Evolutionary conservation across 2,329 filamentous ascomycete species (phyloP).

Genomic region (Pyricularia grisea): DNA sequence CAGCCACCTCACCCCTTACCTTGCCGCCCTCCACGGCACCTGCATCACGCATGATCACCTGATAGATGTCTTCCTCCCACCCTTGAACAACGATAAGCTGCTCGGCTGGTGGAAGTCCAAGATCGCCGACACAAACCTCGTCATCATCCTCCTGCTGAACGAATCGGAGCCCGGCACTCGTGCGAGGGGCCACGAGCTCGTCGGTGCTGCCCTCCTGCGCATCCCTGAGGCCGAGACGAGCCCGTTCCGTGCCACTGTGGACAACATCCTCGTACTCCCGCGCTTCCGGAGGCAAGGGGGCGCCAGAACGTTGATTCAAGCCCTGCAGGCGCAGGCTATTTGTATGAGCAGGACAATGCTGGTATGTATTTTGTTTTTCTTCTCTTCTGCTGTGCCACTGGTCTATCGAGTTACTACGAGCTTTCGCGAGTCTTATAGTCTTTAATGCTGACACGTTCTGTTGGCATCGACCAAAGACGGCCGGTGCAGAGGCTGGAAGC

Average conservation of each 20-base stretch:
- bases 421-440: not conserved
- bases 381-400: not conserved
- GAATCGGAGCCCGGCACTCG: slow-evolving; percentile 21
- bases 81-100: slow-evolving; percentile 45
- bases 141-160: slow-evolving; percentile 44
- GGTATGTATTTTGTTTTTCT: slow-evolving; percentile 27
- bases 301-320: slow-evolving; percentile 38
- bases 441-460: slow-evolving; percentile 6
- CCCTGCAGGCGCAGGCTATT: slow-evolving; percentile 45
- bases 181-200: slow-evolving; percentile 33
- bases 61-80: slow-evolving; percentile 50
- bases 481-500: slow-evolving; percentile 37
- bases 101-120: slow-evolving; percentile 46
- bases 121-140: slow-evolving; percentile 36
- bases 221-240: slow-evolving; percentile 46
- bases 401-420: not conserved
- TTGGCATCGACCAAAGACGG: not conserved
- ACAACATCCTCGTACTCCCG: slow-evolving; percentile 49
- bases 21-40: slow-evolving; percentile 47
- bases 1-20: slow-evolving; percentile 41
- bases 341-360: slow-evolving; percentile 39
- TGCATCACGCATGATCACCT: slow-evolving; percentile 50
- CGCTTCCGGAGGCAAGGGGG: slow-evolving; percentile 39
- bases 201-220: slow-evolving; percentile 46
- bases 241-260: slow-evolving; percentile 41